These are phyloP conservation scores for Solanum hybrid DNA, from an alignment of 305 asterid species.

Conservation along the genomic window DNA sequence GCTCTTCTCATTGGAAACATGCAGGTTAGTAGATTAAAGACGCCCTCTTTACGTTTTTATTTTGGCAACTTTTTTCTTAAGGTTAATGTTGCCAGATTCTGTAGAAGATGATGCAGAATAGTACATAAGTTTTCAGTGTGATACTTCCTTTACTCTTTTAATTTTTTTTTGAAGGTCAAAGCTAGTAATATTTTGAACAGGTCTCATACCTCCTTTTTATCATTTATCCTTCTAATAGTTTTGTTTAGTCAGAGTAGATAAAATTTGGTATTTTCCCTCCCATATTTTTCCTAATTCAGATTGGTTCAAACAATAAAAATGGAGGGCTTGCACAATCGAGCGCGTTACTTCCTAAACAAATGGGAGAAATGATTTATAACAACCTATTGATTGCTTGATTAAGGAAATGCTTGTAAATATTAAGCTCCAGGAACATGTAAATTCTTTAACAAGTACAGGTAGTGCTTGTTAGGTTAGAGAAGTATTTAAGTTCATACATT, in stretches of 20 bases:
- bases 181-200: neutral
- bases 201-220: neutral
- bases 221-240: neutral
- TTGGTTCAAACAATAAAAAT: neutral
- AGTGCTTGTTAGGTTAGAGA: neutral
- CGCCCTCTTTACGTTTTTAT: neutral
- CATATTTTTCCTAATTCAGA: neutral
- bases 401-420: neutral
- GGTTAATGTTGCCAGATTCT: neutral
- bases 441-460: neutral
- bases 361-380: neutral
- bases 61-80: neutral
- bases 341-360: neutral
- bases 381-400: neutral
- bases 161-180: neutral
- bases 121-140: neutral
- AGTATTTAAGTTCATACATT: neutral
- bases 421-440: neutral
- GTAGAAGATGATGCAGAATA: neutral
- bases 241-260: neutral
- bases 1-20: conserved; percentile 98
- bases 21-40: conserved; percentile 50
- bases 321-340: neutral
- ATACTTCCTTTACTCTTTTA: neutral
- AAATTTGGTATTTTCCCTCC: neutral